Evolutionary conservation across 208 protist species (phyloP), one percentile per base, ranked within the genome.

Genomic region (Phytomonas sp.): DNA sequence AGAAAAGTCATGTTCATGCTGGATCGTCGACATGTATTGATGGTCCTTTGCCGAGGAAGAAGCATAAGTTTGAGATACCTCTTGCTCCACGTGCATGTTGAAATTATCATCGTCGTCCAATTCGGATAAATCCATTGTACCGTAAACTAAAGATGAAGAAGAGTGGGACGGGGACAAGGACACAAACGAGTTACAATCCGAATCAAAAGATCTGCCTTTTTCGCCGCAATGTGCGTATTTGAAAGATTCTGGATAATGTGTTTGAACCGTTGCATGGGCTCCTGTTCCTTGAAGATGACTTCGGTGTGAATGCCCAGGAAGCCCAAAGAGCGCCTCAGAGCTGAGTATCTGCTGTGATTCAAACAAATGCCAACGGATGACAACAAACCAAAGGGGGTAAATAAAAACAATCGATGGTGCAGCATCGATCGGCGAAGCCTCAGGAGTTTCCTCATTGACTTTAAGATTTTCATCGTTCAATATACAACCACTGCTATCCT

Each of bases 401-500:
- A 37, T 64, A 37, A 64, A 16, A 64, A 32, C 60, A 19, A 37
- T 32, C 60, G 60, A 37, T 33, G 60, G 31, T 30, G 60, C 60
- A 37, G 31, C 32, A 37, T 64, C 60, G 19, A 37, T 32, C 60
- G 60, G 60, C 16, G 19, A 37, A 19, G 60, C 32, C 29, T 26
- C 29, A 0, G 60, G 29, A 26, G 32, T 10, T 37, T 69, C 49
- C 0, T 33, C 26, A 23, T 31, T 23, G 2, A n/a, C n/a, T 19
- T 60, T 37, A 67, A 29, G 14, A 30, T 69, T 56, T 23, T 49
- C 49, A 14, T 69, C 26, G 40, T 67, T 69, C 6, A 65, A 49
- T 23, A 69, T 33, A 23, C 29, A 14, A 34, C n/a, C 5, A 45
- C 23, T 49, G 60, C 26, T 60, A 37, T 34, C 26, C 31, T 72